Percentiles rank a stretch among this genome's conserved stretches.
Conservation (phyloP, 805 yeast species). For the Ogataea philodendri region DNA sequence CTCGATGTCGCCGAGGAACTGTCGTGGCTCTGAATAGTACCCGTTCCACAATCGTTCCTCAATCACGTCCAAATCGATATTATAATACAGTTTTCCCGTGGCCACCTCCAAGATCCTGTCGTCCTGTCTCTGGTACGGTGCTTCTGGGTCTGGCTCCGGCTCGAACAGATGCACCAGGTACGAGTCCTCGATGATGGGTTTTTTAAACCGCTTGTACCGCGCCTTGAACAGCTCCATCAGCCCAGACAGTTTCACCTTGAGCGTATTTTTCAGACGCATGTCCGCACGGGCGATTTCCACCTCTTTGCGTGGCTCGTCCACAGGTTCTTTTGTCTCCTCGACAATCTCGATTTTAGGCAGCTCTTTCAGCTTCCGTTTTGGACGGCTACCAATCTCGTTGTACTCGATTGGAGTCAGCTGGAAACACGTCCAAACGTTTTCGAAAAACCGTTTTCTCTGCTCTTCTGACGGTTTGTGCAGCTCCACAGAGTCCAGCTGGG, state of each 20-base stretch:
- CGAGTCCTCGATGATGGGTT: slow-evolving; percentile 83
- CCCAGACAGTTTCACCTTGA: slow-evolving; percentile 82
- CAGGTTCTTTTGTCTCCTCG: slow-evolving; percentile 2
- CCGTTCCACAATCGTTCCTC: slow-evolving; percentile 98
- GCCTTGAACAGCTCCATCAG: slow-evolving; percentile 86
- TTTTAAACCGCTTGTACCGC: slow-evolving; percentile 84
- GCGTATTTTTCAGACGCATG: slow-evolving; percentile 75
- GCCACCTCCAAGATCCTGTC: slow-evolving; percentile 79
- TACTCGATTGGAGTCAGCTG: slow-evolving; percentile 68
- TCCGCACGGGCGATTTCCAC: slow-evolving; percentile 49
- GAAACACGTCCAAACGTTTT: slow-evolving; percentile 50
- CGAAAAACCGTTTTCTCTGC: slow-evolving; percentile 59
- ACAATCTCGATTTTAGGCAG: slow-evolving; percentile 7
- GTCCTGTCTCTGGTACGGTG: slow-evolving; percentile 49
- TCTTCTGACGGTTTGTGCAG: slow-evolving; percentile 38
- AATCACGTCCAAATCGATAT: slow-evolving; percentile 90
- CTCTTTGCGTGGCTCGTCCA: slow-evolving; percentile 32
- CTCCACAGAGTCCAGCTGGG: slow-evolving; percentile 47
- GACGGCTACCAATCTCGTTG: slow-evolving; percentile 59
- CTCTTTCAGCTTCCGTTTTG: slow-evolving; percentile 44
- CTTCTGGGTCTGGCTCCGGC: slow-evolving; percentile 40
- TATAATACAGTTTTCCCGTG: slow-evolving; percentile 70
- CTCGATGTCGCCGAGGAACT: slow-evolving; percentile 80
- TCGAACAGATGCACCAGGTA: slow-evolving; percentile 76
- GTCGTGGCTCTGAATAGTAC: slow-evolving; percentile 86